Evolutionary conservation across 139 green algal genomes (phyloP).

Genomic region (Nannochloris sp.): DNA sequence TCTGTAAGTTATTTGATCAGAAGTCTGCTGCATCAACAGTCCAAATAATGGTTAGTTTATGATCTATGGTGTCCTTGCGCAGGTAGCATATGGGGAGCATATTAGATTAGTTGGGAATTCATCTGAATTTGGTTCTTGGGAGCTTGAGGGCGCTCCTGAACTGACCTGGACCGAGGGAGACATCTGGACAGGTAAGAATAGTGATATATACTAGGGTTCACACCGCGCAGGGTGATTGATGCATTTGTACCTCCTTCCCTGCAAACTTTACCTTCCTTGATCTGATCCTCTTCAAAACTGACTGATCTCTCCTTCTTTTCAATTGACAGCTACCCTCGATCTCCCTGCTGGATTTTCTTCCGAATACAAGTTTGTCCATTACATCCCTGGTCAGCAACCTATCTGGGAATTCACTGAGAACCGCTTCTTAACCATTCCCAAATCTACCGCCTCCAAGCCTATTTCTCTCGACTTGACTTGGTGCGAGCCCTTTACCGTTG

Average conservation of each 20-base stretch:
- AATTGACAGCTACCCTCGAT: not conserved
- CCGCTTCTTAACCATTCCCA: not conserved
- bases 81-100: slow-evolving; percentile 11
- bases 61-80: not conserved
- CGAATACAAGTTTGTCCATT: slow-evolving; percentile 19
- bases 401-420: slow-evolving; percentile 7
- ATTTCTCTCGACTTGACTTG: not conserved
- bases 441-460: not conserved
- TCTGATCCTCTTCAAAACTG: not conserved
- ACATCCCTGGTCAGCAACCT: not conserved
- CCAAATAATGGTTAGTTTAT: not conserved
- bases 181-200: slow-evolving; percentile 1
- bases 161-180: slow-evolving; percentile 8
- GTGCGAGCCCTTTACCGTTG: too few species aligned
- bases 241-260: too few species aligned
- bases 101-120: not conserved
- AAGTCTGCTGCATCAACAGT: not conserved
- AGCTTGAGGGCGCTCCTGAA: not conserved
- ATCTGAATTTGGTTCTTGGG: not conserved
- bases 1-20: not conserved
- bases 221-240: too few species aligned
- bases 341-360: not conserved
- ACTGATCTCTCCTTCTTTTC: not conserved
- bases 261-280: not conserved
- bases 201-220: not conserved